Conservation (phyloP, 495 filamentous ascomycete genomes). For the Penicillium goetzii region DNA sequence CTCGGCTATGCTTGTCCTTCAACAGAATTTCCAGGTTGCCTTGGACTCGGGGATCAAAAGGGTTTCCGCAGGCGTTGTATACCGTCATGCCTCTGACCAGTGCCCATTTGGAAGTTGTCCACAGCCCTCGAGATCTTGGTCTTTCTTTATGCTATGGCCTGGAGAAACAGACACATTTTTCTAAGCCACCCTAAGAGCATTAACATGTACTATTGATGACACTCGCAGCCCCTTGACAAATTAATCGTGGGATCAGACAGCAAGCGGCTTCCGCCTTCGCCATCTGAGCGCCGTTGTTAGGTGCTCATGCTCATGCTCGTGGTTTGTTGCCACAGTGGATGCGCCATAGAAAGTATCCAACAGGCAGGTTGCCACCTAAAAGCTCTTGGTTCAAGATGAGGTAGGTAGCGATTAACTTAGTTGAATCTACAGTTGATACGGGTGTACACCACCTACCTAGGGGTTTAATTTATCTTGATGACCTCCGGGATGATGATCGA, state of each 20-base stretch:
- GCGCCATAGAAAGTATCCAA: neutral
- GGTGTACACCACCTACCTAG: too few species aligned
- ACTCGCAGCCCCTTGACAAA: conserved; percentile 7
- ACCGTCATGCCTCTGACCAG: neutral
- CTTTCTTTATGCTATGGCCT: neutral
- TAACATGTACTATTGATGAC: conserved; percentile 3
- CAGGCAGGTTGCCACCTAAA: neutral
- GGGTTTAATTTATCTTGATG: too few species aligned
- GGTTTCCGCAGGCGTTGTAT: neutral
- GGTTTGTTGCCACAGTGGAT: neutral
- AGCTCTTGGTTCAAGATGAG: neutral
- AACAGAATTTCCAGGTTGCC: neutral
- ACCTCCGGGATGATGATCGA: too few species aligned
- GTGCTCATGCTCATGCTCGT: neutral
- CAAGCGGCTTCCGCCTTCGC: neutral
- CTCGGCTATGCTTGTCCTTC: conserved; percentile 14
- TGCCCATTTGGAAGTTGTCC: neutral
- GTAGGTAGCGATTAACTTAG: too few species aligned
- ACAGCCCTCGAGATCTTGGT: neutral
- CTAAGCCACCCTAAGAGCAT: neutral
- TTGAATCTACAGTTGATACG: too few species aligned
- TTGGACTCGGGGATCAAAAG: neutral
- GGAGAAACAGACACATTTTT: neutral
- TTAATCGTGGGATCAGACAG: conserved; percentile 13
- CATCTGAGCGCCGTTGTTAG: neutral